Conservation (phyloP, 2,329 filamentous ascomycete genomes). For the Fusarium metavorans region DNA sequence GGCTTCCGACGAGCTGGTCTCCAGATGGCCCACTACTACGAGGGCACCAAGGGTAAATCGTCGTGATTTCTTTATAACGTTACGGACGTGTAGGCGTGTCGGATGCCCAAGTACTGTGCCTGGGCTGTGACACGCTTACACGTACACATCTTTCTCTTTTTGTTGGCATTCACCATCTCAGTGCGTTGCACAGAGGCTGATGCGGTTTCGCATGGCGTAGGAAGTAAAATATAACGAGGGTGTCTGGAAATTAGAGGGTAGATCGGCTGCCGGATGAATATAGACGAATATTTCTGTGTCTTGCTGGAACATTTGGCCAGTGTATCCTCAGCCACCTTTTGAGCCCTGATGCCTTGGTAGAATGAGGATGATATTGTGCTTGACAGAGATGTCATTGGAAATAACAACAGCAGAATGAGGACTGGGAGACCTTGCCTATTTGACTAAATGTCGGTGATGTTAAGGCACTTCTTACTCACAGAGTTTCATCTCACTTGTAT, state of each 20-base stretch:
- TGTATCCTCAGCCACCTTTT: neutral
- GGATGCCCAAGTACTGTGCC: neutral
- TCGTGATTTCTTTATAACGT: slow-evolving; percentile 39
- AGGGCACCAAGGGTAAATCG: slow-evolving; percentile 63
- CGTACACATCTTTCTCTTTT: slow-evolving; percentile 15
- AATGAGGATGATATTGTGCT: too few relatives aligned
- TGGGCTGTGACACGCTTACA: neutral
- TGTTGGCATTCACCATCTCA: slow-evolving; percentile 21
- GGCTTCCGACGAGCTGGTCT: slow-evolving; percentile 92
- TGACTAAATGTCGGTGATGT: neutral
- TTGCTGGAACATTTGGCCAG: neutral
- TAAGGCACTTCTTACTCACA: neutral
- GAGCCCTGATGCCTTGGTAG: neutral
- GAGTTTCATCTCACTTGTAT: neutral
- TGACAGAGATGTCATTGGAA: too few relatives aligned
- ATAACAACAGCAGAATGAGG: neutral
- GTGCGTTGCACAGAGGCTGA: slow-evolving; percentile 39
- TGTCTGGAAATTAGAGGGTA: slow-evolving; percentile 30
- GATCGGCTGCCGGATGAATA: slow-evolving; percentile 28
- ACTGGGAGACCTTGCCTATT: neutral
- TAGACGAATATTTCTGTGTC: slow-evolving; percentile 25
- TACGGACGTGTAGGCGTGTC: neutral
- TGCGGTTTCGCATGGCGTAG: slow-evolving; percentile 44
- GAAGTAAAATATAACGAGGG: slow-evolving; percentile 46
- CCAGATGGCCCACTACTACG: slow-evolving; percentile 98